Evolutionary conservation across 768 basidiomycete genomes (phyloP).

Genomic region (Leccinum uliginosum): DNA sequence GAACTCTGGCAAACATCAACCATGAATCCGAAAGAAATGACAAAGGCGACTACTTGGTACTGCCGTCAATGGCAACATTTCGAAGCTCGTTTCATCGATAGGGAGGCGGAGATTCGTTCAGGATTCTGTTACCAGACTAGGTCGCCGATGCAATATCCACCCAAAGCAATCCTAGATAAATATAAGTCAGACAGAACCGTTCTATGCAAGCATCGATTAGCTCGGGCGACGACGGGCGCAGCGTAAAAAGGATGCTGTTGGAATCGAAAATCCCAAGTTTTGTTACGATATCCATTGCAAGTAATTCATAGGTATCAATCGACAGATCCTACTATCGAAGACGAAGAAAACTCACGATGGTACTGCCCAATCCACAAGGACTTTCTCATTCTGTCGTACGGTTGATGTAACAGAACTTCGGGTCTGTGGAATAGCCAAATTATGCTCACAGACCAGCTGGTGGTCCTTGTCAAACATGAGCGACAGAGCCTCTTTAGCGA

Average conservation of each 20-base stretch:
- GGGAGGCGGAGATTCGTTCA: constrained; percentile 64
- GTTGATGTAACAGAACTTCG: constrained; percentile 58
- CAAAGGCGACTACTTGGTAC: constrained; percentile 26
- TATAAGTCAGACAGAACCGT: constrained; percentile 67
- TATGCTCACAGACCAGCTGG: constrained; percentile 52
- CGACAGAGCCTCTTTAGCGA: constrained; percentile 55
- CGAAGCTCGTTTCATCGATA: constrained; percentile 79
- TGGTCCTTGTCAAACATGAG: constrained; percentile 72
- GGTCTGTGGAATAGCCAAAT: constrained; percentile 70
- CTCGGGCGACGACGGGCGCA: constrained; percentile 53
- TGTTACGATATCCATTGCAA: constrained; percentile 61
- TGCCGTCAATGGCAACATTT: constrained; percentile 49
- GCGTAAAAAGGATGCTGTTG: constrained; percentile 56
- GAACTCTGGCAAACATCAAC: constrained; percentile 43
- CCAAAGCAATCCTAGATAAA: constrained; percentile 53
- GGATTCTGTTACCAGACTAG: constrained; percentile 33
- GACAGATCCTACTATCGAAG: neutral
- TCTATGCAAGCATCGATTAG: constrained; percentile 61
- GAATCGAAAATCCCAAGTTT: constrained; percentile 61
- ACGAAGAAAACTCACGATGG: constrained; percentile 25
- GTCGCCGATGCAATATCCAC: constrained; percentile 34
- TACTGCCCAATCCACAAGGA: constrained; percentile 28
- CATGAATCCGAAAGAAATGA: neutral
- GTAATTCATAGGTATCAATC: constrained; percentile 40
- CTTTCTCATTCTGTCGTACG: constrained; percentile 53